Evolutionary conservation across 1,139 yeast species (phyloP).

Genomic region (Komagataea norvegica): DNA sequence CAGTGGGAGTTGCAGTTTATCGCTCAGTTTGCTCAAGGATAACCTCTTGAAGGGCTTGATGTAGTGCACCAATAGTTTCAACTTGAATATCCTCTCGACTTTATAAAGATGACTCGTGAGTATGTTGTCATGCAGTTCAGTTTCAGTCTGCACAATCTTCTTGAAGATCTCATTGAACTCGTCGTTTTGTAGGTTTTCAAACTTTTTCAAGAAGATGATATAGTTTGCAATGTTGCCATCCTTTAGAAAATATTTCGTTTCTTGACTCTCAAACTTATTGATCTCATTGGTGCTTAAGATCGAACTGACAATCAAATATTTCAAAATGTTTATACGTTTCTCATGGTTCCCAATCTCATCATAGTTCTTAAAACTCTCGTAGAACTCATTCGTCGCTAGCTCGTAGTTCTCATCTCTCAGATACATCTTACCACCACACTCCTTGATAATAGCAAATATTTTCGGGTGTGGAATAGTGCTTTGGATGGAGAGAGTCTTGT

Average conservation of each 20-base stretch:
- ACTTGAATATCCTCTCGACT: slow-evolving; percentile 31
- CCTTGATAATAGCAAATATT: slow-evolving; percentile 65
- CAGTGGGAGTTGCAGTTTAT: slow-evolving; percentile 21
- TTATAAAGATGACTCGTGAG: slow-evolving; percentile 30
- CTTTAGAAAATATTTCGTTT: slow-evolving; percentile 39
- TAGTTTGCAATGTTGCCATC: slow-evolving; percentile 34
- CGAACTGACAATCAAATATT: slow-evolving; percentile 60
- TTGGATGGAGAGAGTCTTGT: slow-evolving; percentile 43
- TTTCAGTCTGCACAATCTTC: slow-evolving; percentile 17
- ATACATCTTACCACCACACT: slow-evolving; percentile 69
- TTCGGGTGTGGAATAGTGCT: slow-evolving; percentile 74
- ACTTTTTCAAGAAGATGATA: slow-evolving; percentile 34
- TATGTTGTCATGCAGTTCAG: slow-evolving; percentile 26
- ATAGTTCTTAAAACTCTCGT: slow-evolving; percentile 68
- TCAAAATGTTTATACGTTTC: slow-evolving; percentile 47
- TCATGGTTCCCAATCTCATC: slow-evolving; percentile 72
- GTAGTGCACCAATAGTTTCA: slow-evolving; percentile 32
- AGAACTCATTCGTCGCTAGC: slow-evolving; percentile 59
- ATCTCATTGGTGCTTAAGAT: slow-evolving; percentile 53
- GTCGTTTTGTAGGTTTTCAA: slow-evolving; percentile 34
- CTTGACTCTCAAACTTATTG: slow-evolving; percentile 38
- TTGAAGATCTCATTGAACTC: slow-evolving; percentile 30
- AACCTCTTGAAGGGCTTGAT: slow-evolving; percentile 37
- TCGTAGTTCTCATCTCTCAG: slow-evolving; percentile 59
- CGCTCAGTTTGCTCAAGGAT: slow-evolving; percentile 30